These are phyloP conservation scores for Trichoderma gamsii DNA, from an alignment of 495 filamentous ascomycete species.

Conservation along the genomic window DNA sequence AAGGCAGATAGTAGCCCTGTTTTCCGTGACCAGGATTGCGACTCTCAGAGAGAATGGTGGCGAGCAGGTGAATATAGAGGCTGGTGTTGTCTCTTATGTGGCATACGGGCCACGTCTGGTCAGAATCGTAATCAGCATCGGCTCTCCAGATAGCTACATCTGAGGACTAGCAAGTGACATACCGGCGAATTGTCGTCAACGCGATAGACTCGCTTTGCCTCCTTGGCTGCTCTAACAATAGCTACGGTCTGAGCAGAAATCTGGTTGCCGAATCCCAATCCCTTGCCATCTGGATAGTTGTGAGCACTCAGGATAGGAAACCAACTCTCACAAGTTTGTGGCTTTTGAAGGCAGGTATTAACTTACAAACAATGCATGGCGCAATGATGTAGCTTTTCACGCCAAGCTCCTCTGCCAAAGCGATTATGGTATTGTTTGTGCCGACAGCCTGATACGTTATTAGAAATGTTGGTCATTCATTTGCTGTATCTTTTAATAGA, in stretches of 20 bases:
- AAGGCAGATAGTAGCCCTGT: constrained; percentile 46
- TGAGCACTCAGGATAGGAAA: neutral
- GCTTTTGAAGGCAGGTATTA: neutral
- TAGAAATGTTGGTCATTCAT: neutral
- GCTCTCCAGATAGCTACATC: neutral
- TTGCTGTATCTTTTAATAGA: neutral
- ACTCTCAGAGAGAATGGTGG: constrained; percentile 33
- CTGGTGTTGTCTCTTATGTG: constrained; percentile 39
- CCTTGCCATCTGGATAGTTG: constrained; percentile 30
- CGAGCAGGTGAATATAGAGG: constrained; percentile 39
- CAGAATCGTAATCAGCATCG: neutral
- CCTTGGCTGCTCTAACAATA: constrained; percentile 39
- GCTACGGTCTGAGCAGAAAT: constrained; percentile 46
- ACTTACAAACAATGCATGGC: constrained; percentile 40
- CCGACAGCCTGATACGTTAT: constrained; percentile 24
- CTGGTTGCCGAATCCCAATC: constrained; percentile 42
- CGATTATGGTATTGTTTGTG: constrained; percentile 35
- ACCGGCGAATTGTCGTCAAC: constrained; percentile 33
- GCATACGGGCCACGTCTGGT: constrained; percentile 44
- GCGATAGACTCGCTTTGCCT: constrained; percentile 31
- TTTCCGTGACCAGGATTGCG: constrained; percentile 33
- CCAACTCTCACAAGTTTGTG: neutral
- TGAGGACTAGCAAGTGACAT: constrained; percentile 16
- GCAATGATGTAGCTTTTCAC: constrained; percentile 43
- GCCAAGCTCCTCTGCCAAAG: constrained; percentile 31